A percentile compares a stretch with the other conserved stretches of the same genome.
phyloP scores from a whole-genome alignment of 2,329 filamentous ascomycete genomes.

The Zymoseptoria crescenta region DNA sequence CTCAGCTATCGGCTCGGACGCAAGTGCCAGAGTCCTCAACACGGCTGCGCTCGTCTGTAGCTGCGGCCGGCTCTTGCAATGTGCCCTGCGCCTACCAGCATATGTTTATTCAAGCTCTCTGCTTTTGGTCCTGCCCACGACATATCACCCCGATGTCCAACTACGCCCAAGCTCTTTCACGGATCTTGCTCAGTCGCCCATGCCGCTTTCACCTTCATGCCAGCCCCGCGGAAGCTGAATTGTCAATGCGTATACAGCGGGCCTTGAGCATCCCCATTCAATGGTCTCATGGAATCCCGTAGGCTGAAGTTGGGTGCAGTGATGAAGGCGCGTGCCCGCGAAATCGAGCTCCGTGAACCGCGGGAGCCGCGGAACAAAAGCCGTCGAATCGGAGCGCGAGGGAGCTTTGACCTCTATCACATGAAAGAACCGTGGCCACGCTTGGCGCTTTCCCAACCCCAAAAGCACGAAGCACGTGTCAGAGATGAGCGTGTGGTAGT shows the following conservation, averaged over 20 bases:
- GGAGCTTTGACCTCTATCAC: neutral
- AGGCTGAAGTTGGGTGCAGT: neutral
- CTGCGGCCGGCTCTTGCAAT: neutral
- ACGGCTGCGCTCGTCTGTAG: neutral
- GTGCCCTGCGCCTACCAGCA: no score
- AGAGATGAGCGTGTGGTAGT: neutral
- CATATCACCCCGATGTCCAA: no score
- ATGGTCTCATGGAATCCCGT: no score
- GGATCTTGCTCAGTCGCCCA: no score
- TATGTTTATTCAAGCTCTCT: no score
- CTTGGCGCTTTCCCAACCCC: neutral
- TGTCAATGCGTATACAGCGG: neutral
- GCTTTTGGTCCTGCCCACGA: no score
- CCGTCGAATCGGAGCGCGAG: neutral
- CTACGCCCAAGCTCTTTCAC: no score
- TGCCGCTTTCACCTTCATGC: no score
- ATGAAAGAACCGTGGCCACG: neutral
- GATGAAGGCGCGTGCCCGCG: neutral
- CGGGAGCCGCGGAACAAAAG: neutral
- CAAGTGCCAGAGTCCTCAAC: no score
- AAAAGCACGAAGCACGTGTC: neutral
- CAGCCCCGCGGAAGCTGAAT: no score
- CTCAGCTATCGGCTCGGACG: neutral
- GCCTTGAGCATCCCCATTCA: neutral
- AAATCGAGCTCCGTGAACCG: neutral